Base-by-base conservation (phyloP, 106 monocot genomes). In the Apostasia shenzhenica region DNA sequence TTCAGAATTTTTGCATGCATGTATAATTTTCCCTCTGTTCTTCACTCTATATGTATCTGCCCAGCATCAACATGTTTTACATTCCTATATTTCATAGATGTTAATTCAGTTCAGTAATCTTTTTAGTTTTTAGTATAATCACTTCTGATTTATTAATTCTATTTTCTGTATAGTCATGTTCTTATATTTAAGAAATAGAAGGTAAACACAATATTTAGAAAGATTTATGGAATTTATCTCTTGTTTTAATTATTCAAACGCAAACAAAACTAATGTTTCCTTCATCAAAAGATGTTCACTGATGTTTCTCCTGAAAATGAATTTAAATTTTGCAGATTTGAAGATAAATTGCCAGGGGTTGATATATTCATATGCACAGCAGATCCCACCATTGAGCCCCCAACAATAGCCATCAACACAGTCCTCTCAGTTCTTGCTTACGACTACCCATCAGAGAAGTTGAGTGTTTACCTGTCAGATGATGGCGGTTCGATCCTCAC, bases 301-400 rank as follows among this genome's bases (percentile, higher is more conserved):
- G 52, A 52, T 52, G 52, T 52, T 52, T 52, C 11, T 8, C 13
- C 12, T 4, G 14, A 11, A 57, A 57, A 1, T 47, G 13, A 48
- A 63, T 54, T 6, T 64, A 2, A 51, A 8, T 57, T 13, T 67
- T 54, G 1, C 77, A 85, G 80, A 66, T 74, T 55, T 49, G 67
- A 77, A 45, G 73, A 84, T 10, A 73, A 81, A 48, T 52, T 94
- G 57, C 89, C 89, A 1, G 43, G 72, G 0, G 86, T 89, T 6
- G 93, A 93, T 41, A 48, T 86, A 6, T 93, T 86, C 63, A 81
- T 93, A 5, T 93, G 88, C 74, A 93, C 93, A 3, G 93, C 93
- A 6, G 83, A 93, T 55, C 86, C 88, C 7, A 73, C 11, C 5
- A 67, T 89, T 37, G 93, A 93, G 62, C 93, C 93, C 2, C 93